Conservation (phyloP, 2,329 filamentous ascomycete species). For the Fusarium sp. region DNA sequence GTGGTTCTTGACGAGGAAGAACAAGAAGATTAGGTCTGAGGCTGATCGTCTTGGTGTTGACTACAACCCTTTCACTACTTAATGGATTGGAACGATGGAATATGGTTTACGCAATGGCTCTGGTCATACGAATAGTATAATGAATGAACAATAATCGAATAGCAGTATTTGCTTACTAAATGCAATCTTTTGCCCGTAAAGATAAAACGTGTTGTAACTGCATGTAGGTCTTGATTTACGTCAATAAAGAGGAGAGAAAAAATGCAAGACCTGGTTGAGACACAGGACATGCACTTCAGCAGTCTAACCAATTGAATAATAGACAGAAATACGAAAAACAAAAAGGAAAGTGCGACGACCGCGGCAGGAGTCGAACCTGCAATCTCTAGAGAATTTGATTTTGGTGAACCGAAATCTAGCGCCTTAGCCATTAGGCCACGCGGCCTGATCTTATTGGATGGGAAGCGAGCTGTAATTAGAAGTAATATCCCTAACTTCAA, state of each 20-base stretch:
- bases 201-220: too few species aligned
- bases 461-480: rapidly evolving
- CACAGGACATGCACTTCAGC: too few species aligned
- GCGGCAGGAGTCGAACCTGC: constrained; percentile 10
- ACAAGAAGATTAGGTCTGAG: constrained; percentile 32
- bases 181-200: too few species aligned
- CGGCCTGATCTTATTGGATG: constrained; percentile 2
- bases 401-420: constrained; percentile 7
- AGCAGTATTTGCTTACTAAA: not conserved
- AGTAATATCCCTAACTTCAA: too few species aligned
- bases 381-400: constrained; percentile 10
- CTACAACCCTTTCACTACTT: constrained; percentile 36
- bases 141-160: not conserved
- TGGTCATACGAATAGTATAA: not conserved
- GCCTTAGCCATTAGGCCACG: constrained; percentile 16
- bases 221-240: rapidly evolving
- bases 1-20: constrained; percentile 34
- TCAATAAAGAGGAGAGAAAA: too few species aligned
- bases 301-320: too few species aligned
- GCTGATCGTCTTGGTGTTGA: constrained; percentile 28
- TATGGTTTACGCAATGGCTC: not conserved
- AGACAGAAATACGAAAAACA: not conserved
- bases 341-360: not conserved
- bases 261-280: too few species aligned
- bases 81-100: not conserved